Evolutionary conservation across 441 rosid genomes (phyloP).

Genomic region (Euphorbia celastroides): DNA sequence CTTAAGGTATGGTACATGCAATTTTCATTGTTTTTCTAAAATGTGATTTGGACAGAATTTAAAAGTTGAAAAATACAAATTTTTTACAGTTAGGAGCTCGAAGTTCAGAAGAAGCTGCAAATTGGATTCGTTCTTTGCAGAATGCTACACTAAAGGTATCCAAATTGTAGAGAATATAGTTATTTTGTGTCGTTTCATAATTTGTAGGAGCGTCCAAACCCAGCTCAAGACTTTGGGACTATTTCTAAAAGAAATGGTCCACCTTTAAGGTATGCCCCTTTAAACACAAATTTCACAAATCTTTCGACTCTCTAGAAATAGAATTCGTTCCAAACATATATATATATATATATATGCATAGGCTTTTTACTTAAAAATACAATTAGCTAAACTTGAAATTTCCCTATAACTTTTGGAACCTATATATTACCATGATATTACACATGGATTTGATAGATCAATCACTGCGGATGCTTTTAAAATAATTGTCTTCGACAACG

Average conservation of each 20-base stretch:
- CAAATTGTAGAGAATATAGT: too few species aligned
- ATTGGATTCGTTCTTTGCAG: slow-evolving; percentile 72
- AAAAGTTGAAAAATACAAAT: slow-evolving; percentile 6
- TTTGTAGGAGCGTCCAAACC: slow-evolving; percentile 49
- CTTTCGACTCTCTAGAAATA: too few species aligned
- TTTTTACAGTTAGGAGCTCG: slow-evolving; percentile 75
- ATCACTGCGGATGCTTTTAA: too few species aligned
- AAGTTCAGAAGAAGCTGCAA: slow-evolving; percentile 93
- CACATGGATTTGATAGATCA: too few species aligned
- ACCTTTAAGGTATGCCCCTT: slow-evolving; percentile 39
- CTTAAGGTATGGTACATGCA: slow-evolving; percentile 52
- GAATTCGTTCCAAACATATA: too few species aligned
- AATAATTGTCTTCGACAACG: too few species aligned
- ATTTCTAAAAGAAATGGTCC: slow-evolving; percentile 56
- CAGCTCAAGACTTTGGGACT: slow-evolving; percentile 45
- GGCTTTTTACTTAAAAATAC: too few species aligned
- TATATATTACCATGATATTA: too few species aligned
- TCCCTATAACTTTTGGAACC: too few species aligned
- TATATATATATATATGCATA: too few species aligned
- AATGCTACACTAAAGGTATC: slow-evolving; percentile 72
- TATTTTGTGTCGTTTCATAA: background rate
- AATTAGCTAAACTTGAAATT: too few species aligned
- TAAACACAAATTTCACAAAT: background rate
- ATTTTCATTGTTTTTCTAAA: background rate
- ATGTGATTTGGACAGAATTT: background rate